Conservation (phyloP, 2,329 filamentous ascomycete genomes). For the Thyridium curvatum region DNA sequence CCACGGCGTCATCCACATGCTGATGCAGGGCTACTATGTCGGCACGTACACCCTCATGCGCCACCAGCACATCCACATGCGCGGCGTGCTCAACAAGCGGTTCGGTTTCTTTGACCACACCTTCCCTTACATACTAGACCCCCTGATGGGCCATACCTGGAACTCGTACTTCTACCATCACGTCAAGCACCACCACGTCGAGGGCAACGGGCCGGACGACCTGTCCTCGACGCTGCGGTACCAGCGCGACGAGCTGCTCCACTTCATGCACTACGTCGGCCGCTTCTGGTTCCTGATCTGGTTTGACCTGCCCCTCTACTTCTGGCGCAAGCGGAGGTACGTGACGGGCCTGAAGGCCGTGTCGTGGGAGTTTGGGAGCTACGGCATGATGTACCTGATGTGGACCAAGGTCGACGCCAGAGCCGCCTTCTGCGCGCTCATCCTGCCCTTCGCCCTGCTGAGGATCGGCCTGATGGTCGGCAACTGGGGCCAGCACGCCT, state of each 20-base stretch:
- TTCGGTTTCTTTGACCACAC: constrained; percentile 51
- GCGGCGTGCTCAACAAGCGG: constrained; percentile 55
- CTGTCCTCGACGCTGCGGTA: constrained; percentile 71
- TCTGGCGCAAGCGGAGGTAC: constrained; percentile 55
- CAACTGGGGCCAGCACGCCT: constrained; percentile 80
- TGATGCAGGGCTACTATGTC: constrained; percentile 62
- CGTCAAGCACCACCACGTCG: constrained; percentile 80
- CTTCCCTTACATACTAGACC: constrained; percentile 71
- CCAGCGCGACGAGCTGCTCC: constrained; percentile 59
- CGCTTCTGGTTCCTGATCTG: constrained; percentile 70
- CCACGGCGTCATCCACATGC: constrained; percentile 59
- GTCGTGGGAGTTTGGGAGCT: constrained; percentile 56
- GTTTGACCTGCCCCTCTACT: constrained; percentile 71
- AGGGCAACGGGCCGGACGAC: constrained; percentile 70
- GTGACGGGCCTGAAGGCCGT: constrained; percentile 47
- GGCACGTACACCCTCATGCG: constrained; percentile 75
- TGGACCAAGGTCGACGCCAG: constrained; percentile 39
- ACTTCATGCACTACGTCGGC: constrained; percentile 67
- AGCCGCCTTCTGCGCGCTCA: constrained; percentile 57
- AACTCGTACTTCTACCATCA: constrained; percentile 83
- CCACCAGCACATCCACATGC: constrained; percentile 78
- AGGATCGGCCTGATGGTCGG: constrained; percentile 71
- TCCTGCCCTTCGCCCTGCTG: constrained; percentile 61
- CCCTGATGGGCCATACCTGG: constrained; percentile 78
- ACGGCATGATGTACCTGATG: constrained; percentile 37